These are phyloP conservation scores for barrel medic (Medicago truncatula) DNA, from an alignment of 306 rosid species.

Conservation along the genomic window DNA sequence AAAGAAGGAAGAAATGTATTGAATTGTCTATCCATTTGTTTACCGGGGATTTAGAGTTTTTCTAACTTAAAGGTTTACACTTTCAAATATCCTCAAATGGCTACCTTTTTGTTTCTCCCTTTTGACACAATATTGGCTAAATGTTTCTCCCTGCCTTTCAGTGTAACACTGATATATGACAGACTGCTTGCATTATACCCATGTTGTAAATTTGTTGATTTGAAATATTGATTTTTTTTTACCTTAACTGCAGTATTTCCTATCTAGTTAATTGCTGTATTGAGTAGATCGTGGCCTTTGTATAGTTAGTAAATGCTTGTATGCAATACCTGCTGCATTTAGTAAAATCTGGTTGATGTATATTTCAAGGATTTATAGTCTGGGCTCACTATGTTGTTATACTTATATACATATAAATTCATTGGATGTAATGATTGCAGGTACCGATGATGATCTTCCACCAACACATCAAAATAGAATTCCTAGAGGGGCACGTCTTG, in stretches of 20 bases:
- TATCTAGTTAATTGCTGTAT: neutral
- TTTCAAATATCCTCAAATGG: neutral
- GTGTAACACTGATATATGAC: neutral
- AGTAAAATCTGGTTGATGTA: constrained; percentile 5
- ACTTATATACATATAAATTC: constrained; percentile 22
- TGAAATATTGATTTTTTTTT: neutral
- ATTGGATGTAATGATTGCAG: constrained; percentile 50
- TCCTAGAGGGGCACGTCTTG: constrained; percentile 73
- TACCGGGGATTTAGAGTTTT: constrained; percentile 1
- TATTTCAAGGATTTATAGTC: constrained; percentile 35
- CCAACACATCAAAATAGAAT: constrained; percentile 84
- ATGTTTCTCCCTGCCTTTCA: neutral
- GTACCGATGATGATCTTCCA: constrained; percentile 95
- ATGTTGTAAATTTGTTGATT: constrained; percentile 11
- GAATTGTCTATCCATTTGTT: constrained; percentile 23
- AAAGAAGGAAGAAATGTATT: neutral
- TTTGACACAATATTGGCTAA: neutral
- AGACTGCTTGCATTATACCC: constrained; percentile 1
- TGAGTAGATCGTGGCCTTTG: constrained; percentile 20
- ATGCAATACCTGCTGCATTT: constrained; percentile 20
- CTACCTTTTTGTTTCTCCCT: neutral
- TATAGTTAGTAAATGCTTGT: neutral
- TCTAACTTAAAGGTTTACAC: neutral
- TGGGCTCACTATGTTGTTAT: constrained; percentile 14
- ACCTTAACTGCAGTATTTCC: constrained; percentile 1